Evolutionary conservation across 108 stramenopile genomes (phyloP).

Genomic region (Cylindrotheca closterium): DNA sequence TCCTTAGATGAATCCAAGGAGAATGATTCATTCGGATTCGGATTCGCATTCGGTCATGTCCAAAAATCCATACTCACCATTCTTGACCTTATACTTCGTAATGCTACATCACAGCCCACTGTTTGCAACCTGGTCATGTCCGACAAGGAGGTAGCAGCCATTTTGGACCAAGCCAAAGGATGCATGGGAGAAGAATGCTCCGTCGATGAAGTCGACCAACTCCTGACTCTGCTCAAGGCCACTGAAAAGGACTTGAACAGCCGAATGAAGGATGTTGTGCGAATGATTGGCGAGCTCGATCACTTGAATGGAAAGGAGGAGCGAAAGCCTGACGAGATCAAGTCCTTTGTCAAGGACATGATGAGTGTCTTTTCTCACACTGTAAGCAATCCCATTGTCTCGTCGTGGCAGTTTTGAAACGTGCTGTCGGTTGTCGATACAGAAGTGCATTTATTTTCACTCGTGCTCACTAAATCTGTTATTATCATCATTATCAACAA

Average conservation of each 20-base stretch:
- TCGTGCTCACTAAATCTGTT: not conserved
- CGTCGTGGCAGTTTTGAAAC: not conserved
- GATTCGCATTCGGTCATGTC: too few species aligned
- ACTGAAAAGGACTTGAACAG: conserved; percentile 3
- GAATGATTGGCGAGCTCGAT: conserved; percentile 60
- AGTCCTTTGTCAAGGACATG: conserved; percentile 72
- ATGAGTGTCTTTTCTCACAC: conserved; percentile 59
- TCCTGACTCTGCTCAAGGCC: conserved; percentile 52
- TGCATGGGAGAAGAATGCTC: conserved; percentile 73
- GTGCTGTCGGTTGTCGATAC: too few species aligned
- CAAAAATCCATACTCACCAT: not conserved
- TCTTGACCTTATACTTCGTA: not conserved
- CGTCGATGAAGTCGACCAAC: conserved; percentile 68
- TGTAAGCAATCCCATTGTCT: conserved; percentile 5
- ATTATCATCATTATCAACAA: not conserved
- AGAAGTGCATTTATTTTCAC: too few species aligned
- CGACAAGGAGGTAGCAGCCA: conserved; percentile 53
- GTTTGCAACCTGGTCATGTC: conserved; percentile 57
- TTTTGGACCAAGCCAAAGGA: conserved; percentile 49
- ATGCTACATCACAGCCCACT: conserved; percentile 11
- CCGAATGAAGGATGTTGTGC: conserved; percentile 22
- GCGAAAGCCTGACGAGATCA: conserved; percentile 65
- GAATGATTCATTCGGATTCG: too few species aligned
- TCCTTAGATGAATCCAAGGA: too few species aligned
- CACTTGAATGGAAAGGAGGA: conserved; percentile 59